Evolutionary conservation across 106 monocot species (phyloP), one percentile per base, ranked within the genome.

Genomic region (Dioscorea dumetorum): DNA sequence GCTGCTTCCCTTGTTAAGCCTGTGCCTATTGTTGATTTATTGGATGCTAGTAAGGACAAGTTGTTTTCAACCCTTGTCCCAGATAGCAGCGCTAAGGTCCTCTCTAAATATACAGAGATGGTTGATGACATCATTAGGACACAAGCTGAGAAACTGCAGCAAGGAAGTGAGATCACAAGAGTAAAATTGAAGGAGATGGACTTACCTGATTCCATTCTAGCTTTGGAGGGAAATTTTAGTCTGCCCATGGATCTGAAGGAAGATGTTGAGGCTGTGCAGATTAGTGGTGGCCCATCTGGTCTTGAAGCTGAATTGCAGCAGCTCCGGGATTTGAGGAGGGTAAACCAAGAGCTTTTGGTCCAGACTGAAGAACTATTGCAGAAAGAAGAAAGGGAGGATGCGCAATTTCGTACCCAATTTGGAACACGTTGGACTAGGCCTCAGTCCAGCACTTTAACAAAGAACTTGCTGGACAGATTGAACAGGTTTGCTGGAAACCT

Each of bases 121-220:
- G 84, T 82, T 49, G 80, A 88, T 68, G 71, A 70, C 11, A 81
- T 84, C 35, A 82, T 88, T 22, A 22, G 76, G 33, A 77, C 65
- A 31, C 81, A 88, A 56, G 84, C 84, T 49, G 84, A 90, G 49
- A 84, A 77, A 67, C 53, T 88, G 73, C 84, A 84, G 63, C 81
- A 81, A 68, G 76, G 68, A 34, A 88, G 78, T 67, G 84, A 88
- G 73, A 71, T 82, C 5, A 76, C 84, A 33, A 88, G 78, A 64
- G 84, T 84, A 22, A 84, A 75, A 61, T 72, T 88, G 5, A 84
- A 81, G 73, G 88, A 88, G 66, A 84, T 84, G 81, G 79, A 84
- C 63, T 62, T 84, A n/a, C 88, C 88, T 31, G 81, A 88, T 79
- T 88, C 84, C 31, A 76, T 88, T 20, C 65, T 84, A 33, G 65